Conservation (phyloP, 1,139 yeast species). For the Lodderomyces oxycetoniae region DNA sequence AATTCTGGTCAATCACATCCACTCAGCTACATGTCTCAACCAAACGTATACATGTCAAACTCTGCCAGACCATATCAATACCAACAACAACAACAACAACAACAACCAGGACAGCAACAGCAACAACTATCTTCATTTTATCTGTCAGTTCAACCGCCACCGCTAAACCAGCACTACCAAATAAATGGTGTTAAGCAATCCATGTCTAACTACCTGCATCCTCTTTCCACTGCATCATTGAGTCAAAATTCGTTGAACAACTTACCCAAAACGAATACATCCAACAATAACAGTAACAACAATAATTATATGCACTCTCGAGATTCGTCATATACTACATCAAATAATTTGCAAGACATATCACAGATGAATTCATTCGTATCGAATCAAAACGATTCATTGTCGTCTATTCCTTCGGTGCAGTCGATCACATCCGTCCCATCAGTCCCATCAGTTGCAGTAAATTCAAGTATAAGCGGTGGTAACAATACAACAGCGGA, state of each 20-base stretch:
- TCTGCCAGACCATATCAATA: conserved; percentile 14
- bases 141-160: background rate
- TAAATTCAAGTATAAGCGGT: background rate
- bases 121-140: conserved; percentile 14
- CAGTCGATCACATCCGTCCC: no score
- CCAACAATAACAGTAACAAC: conserved; percentile 9
- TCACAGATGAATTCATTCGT: conserved; percentile 5
- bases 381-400: conserved; percentile 6
- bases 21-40: conserved; percentile 19
- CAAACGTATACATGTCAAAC: conserved; percentile 19
- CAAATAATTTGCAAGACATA: conserved; percentile 3
- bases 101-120: conserved; percentile 16
- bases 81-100: conserved; percentile 9
- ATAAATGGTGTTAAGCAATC: conserved; percentile 7
- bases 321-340: conserved; percentile 14
- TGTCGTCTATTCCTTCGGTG: background rate
- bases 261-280: conserved; percentile 1
- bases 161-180: conserved; percentile 19
- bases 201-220: background rate
- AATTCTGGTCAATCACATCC: conserved; percentile 17
- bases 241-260: background rate
- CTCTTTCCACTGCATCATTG: background rate
- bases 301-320: conserved; percentile 9
- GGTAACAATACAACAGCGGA: conserved; percentile 6
- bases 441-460: no score